phyloP scores from a whole-genome alignment of 345 rosid genomes.

The Cardiospermum halicacabum region DNA sequence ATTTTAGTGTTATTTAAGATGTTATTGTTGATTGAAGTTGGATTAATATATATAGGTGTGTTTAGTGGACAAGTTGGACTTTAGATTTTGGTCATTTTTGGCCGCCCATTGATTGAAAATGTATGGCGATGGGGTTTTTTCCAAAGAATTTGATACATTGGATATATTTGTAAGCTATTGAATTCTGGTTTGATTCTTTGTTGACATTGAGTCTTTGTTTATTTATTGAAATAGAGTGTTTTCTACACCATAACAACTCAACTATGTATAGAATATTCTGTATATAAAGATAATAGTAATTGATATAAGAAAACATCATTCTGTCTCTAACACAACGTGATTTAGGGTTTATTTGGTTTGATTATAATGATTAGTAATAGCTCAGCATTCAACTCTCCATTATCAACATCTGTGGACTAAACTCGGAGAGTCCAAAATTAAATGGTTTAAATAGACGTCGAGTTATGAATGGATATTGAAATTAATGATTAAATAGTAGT shows the following conservation, averaged over 20 bases:
- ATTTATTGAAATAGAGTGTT: too few species aligned
- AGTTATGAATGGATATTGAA: too few species aligned
- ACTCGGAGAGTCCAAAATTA: too few species aligned
- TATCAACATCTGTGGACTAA: not conserved
- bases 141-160: too few species aligned
- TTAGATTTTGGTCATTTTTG: conserved; percentile 1
- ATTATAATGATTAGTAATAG: not conserved
- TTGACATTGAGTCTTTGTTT: not conserved
- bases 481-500: too few species aligned
- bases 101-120: conserved; percentile 4
- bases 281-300: too few species aligned
- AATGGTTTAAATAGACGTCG: too few species aligned
- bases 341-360: not conserved
- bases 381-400: not conserved
- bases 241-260: too few species aligned
- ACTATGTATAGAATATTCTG: too few species aligned
- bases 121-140: not conserved
- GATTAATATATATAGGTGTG: not conserved
- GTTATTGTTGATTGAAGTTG: too few species aligned
- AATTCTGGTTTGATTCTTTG: not conserved
- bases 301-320: too few species aligned
- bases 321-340: not conserved
- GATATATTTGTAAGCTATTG: not conserved
- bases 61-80: not conserved
- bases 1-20: too few species aligned